Base-by-base conservation (phyloP, 2,329 filamentous ascomycete species). In the Claviceps paspali region DNA sequence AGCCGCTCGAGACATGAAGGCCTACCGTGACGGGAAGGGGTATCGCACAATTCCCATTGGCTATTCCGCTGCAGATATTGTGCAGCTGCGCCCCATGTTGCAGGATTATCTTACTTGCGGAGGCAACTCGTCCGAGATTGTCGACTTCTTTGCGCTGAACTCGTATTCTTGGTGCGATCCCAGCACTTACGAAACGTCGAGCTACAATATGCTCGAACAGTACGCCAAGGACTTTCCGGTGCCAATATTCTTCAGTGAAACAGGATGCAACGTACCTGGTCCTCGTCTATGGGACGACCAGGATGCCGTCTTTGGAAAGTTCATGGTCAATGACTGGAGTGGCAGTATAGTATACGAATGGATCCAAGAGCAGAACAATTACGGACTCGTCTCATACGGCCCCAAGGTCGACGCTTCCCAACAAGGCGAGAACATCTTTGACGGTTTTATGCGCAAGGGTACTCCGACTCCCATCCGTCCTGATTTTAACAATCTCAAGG, bases 171-270 rank as follows among this genome's bases (percentile, higher is more conserved):
- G 79, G 79, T 84, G 79, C 49, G 78, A 78, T 43, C 60, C 63
- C 18, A 62, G 64, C 39, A 57, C 55, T 5, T 86, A 76, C 58
- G 46, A 63, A 19, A 63, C 56, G 5, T 75, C 84, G 2, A 84
- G 82, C 40, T 93, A 93, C 60, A 52, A 64, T 33, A 64, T 65
- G 43, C 72, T 92, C 21, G 69, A 85, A 54, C 56, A 65, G 37
- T 76, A 80, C 45, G 76, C 81, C 5, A 68, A 69, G 27, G 59
- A 73, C 48, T 87, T 85, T 57, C 79, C 76, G 33, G 75, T 92
- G n/a, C 85, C 83, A 15, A 84, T 91, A 49, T 87, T 86, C 66
- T 84, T 93, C 60, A 87, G 82, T 24, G 85, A 93, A 60, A 91
- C 83, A 3, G 85, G 85, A 41, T 93, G 85, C 68, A 87, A 82